phyloP scores from a whole-genome alignment of 768 basidiomycete species.

The Termitomyces sp. region DNA sequence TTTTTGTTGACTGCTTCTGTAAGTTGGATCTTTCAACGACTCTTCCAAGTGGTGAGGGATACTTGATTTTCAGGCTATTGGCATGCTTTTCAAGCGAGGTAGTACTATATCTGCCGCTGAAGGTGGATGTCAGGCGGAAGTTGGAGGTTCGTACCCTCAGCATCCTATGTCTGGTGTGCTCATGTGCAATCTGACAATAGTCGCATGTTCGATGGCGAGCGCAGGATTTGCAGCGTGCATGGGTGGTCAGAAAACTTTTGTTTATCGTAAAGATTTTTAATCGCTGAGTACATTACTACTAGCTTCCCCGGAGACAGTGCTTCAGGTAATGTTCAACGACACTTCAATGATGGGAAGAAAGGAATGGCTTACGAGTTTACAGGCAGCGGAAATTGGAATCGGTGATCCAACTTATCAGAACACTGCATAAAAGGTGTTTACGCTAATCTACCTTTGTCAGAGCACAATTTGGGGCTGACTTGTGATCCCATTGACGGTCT shows the following conservation, averaged over 20 bases:
- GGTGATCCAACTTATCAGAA: conserved; percentile 38
- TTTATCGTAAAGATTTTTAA: background rate
- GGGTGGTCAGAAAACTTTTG: conserved; percentile 54
- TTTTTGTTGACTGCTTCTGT: conserved; percentile 90
- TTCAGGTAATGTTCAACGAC: conserved; percentile 53
- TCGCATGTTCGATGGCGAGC: conserved; percentile 95
- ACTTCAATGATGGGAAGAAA: background rate
- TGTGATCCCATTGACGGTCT: conserved; percentile 94
- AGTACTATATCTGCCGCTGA: conserved; percentile 96
- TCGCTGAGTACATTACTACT: conserved; percentile 3
- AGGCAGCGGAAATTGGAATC: conserved; percentile 91
- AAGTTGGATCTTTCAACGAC: conserved; percentile 24
- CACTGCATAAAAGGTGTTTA: background rate
- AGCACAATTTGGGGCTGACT: conserved; percentile 86
- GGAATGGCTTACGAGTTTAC: background rate
- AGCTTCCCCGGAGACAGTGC: conserved; percentile 80
- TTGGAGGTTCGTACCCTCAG: conserved; percentile 62
- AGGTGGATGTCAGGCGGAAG: conserved; percentile 93
- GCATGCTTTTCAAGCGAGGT: conserved; percentile 97
- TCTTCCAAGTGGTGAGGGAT: background rate
- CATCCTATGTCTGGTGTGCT: background rate
- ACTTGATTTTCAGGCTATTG: conserved; percentile 58
- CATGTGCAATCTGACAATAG: conserved; percentile 30
- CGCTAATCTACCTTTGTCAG: conserved; percentile 33
- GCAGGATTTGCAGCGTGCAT: conserved; percentile 94